Evolutionary conservation across 768 basidiomycete species (phyloP), one percentile per base, ranked within the genome.

Genomic region (Rhizopogon sp.): DNA sequence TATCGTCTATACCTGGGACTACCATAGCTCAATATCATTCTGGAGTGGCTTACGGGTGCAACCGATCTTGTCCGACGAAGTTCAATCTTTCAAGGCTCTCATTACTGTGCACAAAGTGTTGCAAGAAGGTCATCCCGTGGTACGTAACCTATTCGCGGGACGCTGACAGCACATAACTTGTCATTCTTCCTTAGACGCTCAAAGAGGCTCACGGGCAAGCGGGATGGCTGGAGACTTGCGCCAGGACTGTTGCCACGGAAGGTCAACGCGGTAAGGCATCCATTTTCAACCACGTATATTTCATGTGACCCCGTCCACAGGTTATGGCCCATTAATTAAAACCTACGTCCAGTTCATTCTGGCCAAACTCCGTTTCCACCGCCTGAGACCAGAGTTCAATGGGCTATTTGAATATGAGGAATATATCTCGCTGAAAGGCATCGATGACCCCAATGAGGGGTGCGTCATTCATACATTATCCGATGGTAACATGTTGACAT

Each of bases 391-490:
- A 2, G 97, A 98, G 69, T 99, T 99, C 76, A 98, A 98, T 71
- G 97, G 97, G 25, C 74, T 99, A 6, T 99, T 99, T 66, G 97
- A 99, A 71, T 99, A 99, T 63, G 95, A 98, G 66, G 97, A 99
- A 71, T 99, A 99, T 67, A 85, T 99, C 60, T 93, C 92, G 22
- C 75, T 99, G 65, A 96, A 97, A 72, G 93, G 93, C 22, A 97
- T 98, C 58, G 93, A 98, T 67, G 94, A 99, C 76, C 97, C 97
- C 8, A 98, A 98, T 68, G 96, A 99, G 76, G 97, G 97, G 96
- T 97, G 69, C 58, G 87, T 69, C 9, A 41, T 31, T 25, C 42
- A 50, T 54, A 53, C 28, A 46, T 43, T 49, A 50, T 50, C 52
- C 31, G 31, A 52, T 17, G n/a, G 16, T 50, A 22, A 47, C 39